Evolutionary conservation across 2,329 filamentous ascomycete genomes (phyloP).

Genomic region (Verticillium albo-atrum): DNA sequence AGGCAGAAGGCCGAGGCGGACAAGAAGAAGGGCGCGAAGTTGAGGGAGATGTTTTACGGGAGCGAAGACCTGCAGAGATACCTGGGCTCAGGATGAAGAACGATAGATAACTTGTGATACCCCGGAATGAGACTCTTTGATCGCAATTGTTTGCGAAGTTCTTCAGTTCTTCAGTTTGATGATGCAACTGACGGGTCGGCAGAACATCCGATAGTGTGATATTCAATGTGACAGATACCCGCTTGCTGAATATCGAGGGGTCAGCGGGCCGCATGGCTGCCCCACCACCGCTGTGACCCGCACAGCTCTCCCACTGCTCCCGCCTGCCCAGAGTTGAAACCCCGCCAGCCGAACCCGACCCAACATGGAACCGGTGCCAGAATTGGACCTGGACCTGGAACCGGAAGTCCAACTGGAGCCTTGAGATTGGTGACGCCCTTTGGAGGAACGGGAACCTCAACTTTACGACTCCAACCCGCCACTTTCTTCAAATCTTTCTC

Average conservation of each 20-base stretch:
- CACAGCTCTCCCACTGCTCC: not conserved
- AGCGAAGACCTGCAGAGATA: slow-evolving; percentile 75
- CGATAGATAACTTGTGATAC: not conserved
- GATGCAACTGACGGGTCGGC: not conserved
- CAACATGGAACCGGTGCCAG: not conserved
- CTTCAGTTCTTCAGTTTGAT: too few relatives aligned
- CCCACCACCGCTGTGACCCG: not conserved
- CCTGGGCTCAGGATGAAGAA: slow-evolving; percentile 37
- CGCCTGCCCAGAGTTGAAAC: not conserved
- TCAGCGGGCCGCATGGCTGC: not conserved
- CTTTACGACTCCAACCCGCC: not conserved
- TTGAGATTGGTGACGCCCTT: not conserved
- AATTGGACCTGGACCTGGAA: not conserved
- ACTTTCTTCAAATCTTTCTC: not conserved
- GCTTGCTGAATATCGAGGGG: not conserved
- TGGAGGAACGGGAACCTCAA: not conserved
- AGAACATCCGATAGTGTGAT: not conserved
- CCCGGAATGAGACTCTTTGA: too few relatives aligned
- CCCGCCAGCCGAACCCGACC: not conserved
- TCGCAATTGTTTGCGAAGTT: too few relatives aligned
- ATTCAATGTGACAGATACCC: not conserved
- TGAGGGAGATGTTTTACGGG: slow-evolving; percentile 69
- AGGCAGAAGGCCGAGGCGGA: slow-evolving; percentile 58
- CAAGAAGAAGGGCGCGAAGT: slow-evolving; percentile 55
- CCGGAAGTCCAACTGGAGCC: not conserved